Evolutionary conservation across 2,329 filamentous ascomycete species (phyloP).

Genomic region (Cytospora leucostoma): DNA sequence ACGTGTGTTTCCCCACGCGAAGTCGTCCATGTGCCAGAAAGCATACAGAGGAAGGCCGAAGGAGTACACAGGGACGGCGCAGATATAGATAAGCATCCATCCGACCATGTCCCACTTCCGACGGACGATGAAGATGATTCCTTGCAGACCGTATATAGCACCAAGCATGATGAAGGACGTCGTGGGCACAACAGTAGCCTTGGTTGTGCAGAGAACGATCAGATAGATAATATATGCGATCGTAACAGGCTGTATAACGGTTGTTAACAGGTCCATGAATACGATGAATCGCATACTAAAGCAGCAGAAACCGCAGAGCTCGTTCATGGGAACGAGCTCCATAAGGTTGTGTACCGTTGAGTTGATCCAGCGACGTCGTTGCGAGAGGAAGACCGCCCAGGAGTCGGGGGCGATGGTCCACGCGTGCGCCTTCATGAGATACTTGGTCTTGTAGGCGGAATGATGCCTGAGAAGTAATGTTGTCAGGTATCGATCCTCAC

Average conservation of each 20-base stretch:
- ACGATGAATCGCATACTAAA: conserved; percentile 99
- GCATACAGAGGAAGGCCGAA: conserved; percentile 88
- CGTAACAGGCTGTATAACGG: conserved; percentile 87
- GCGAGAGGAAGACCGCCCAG: conserved; percentile 92
- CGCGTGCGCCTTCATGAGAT: conserved; percentile 85
- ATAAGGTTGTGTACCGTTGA: conserved; percentile 97
- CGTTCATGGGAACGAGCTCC: conserved; percentile 87
- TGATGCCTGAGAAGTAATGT: conserved; percentile 92
- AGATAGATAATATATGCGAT: conserved; percentile 89
- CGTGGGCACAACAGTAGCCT: conserved; percentile 69
- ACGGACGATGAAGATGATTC: conserved; percentile 92
- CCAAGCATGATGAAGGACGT: conserved; percentile 88
- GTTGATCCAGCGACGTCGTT: conserved; percentile 99
- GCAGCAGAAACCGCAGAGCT: conserved; percentile 99
- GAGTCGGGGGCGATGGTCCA: conserved; percentile 97
- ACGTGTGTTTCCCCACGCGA: conserved; percentile 98
- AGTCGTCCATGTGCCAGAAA: conserved; percentile 99
- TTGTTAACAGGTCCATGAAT: conserved; percentile 89
- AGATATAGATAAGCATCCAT: conserved; percentile 96
- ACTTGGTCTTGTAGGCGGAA: conserved; percentile 96
- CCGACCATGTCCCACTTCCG: conserved; percentile 99
- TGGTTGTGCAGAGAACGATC: conserved; percentile 69
- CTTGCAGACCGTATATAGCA: conserved; percentile 96
- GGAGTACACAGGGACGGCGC: conserved; percentile 89
- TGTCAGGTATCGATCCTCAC: conserved; percentile 96